Evolutionary conservation across 2,329 filamentous ascomycete genomes (phyloP).

Genomic region (Colletotrichum chrysophilum): DNA sequence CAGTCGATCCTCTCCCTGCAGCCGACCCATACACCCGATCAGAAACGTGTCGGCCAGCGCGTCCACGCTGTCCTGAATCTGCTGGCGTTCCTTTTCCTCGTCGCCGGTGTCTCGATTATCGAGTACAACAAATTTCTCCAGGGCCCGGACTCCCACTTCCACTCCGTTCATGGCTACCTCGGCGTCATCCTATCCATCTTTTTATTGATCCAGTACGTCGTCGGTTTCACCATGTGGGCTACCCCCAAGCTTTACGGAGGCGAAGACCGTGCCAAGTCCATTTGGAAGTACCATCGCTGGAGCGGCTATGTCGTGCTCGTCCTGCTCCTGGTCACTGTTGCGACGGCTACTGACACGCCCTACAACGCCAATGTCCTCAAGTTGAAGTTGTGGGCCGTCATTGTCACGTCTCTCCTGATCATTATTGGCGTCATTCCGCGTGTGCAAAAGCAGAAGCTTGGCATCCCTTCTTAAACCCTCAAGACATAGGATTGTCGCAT

Average conservation of each 20-base stretch:
- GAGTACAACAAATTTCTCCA: slow-evolving; percentile 83
- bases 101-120: slow-evolving; percentile 72
- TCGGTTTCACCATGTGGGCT: slow-evolving; percentile 86
- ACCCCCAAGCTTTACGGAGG: slow-evolving; percentile 78
- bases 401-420: slow-evolving; percentile 70
- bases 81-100: slow-evolving; percentile 64
- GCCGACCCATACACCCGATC: slow-evolving; percentile 77
- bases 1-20: slow-evolving; percentile 87
- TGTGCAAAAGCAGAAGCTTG: slow-evolving; percentile 83
- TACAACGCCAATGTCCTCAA: slow-evolving; percentile 73
- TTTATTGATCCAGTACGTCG: slow-evolving; percentile 73
- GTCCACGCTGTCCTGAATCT: slow-evolving; percentile 75
- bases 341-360: slow-evolving; percentile 76
- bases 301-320: slow-evolving; percentile 77
- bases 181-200: slow-evolving; percentile 78
- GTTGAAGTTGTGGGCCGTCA: slow-evolving; percentile 78
- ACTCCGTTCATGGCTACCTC: slow-evolving; percentile 80
- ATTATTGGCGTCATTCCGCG: slow-evolving; percentile 77
- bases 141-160: slow-evolving; percentile 70
- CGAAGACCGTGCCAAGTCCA: slow-evolving; percentile 75
- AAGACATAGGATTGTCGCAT: background rate
- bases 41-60: slow-evolving; percentile 69
- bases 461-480: slow-evolving; percentile 35
- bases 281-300: slow-evolving; percentile 90
- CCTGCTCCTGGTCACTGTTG: slow-evolving; percentile 75